Evolutionary conservation across 257 asterid genomes (phyloP).

Genomic region (Nyctanthes arbortristis): DNA sequence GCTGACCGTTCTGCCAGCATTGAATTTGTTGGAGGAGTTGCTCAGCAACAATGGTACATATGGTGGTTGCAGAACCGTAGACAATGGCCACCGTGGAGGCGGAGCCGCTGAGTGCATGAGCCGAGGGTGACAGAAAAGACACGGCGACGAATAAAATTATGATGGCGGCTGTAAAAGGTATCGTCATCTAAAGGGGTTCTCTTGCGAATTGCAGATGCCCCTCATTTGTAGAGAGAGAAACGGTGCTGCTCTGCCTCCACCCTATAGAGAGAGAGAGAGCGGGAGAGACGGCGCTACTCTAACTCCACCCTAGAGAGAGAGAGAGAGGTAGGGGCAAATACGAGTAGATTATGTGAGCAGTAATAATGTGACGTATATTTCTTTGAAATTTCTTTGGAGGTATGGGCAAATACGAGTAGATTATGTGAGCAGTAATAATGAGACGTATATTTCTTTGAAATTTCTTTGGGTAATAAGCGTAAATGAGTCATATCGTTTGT

Average conservation of each 20-base stretch:
- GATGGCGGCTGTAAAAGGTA: slow-evolving; percentile 31
- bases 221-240: slow-evolving; percentile 42
- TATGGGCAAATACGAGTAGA: not conserved
- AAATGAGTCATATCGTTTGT: too few species aligned
- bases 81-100: slow-evolving; percentile 70
- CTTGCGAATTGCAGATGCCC: slow-evolving; percentile 14
- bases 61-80: slow-evolving; percentile 57
- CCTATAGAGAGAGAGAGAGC: slow-evolving; percentile 16
- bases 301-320: too few species aligned
- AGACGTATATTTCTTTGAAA: not conserved
- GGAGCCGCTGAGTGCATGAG: slow-evolving; percentile 63
- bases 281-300: too few species aligned
- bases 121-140: slow-evolving; percentile 29
- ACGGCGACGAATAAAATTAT: slow-evolving; percentile 20
- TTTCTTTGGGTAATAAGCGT: too few species aligned
- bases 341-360: too few species aligned
- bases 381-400: not conserved
- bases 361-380: not conserved
- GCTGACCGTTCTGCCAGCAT: slow-evolving; percentile 57
- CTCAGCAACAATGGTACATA: slow-evolving; percentile 61
- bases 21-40: slow-evolving; percentile 59
- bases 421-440: not conserved
- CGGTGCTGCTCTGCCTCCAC: too few species aligned
- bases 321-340: not conserved
- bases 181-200: slow-evolving; percentile 49